These are phyloP conservation scores for Termitomyces sp. DNA, from an alignment of 768 basidiomycete genomes.

Conservation along the genomic window DNA sequence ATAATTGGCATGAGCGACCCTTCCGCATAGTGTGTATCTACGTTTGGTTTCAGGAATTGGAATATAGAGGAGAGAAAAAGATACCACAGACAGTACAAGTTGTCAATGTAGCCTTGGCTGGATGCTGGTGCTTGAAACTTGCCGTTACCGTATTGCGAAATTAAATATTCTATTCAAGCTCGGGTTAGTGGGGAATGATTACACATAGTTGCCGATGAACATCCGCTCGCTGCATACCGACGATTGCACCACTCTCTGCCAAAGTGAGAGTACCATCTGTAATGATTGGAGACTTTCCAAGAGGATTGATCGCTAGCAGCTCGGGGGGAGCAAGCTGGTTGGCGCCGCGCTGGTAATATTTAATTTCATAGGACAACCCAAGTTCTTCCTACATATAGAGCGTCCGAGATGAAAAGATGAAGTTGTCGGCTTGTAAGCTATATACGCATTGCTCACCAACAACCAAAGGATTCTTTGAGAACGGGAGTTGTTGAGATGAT, in stretches of 20 bases:
- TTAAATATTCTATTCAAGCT: slow-evolving; percentile 14
- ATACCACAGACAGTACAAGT: slow-evolving; percentile 13
- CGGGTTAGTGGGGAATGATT: neutral
- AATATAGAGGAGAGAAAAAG: neutral
- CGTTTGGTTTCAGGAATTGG: neutral
- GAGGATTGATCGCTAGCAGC: slow-evolving; percentile 27
- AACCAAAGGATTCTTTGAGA: slow-evolving; percentile 47
- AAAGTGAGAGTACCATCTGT: slow-evolving; percentile 33
- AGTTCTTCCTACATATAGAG: slow-evolving; percentile 32
- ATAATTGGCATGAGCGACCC: slow-evolving; percentile 31
- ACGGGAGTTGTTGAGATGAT: slow-evolving; percentile 44
- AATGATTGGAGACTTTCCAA: slow-evolving; percentile 39
- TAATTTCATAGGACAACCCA: slow-evolving; percentile 32
- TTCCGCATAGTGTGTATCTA: slow-evolving; percentile 18
- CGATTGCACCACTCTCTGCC: slow-evolving; percentile 24
- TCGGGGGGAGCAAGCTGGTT: slow-evolving; percentile 26
- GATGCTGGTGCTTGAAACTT: slow-evolving; percentile 11
- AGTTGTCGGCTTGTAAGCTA: neutral
- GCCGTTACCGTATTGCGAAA: slow-evolving; percentile 16
- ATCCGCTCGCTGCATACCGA: slow-evolving; percentile 11
- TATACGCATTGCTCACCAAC: slow-evolving; percentile 16
- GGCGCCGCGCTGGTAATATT: slow-evolving; percentile 23
- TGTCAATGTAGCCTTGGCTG: slow-evolving; percentile 12
- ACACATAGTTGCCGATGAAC: neutral
- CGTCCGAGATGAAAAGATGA: neutral